Evolutionary conservation across 805 yeast species (phyloP).

Genomic region (Ogataea pini): DNA sequence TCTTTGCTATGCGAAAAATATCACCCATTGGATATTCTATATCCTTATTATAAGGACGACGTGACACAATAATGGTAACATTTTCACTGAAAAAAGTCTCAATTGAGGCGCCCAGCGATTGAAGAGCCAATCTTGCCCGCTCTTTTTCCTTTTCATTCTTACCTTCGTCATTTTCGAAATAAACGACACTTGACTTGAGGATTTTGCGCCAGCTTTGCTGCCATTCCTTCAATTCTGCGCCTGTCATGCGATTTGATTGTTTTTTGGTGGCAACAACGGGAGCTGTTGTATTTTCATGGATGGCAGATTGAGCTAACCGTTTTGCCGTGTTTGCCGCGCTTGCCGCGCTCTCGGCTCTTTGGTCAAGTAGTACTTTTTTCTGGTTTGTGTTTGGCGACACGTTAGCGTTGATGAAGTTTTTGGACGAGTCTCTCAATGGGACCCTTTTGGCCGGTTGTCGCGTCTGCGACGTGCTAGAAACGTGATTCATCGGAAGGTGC

Average conservation of each 20-base stretch:
- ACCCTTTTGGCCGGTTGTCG: constrained; percentile 19
- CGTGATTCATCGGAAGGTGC: constrained; percentile 15
- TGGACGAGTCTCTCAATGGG: constrained; percentile 34
- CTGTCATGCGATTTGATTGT: constrained; percentile 31
- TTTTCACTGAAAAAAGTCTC: constrained; percentile 59
- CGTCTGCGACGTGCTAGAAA: constrained; percentile 9
- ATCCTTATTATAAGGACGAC: constrained; percentile 48
- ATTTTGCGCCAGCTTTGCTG: constrained; percentile 60
- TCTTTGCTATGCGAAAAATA: constrained; percentile 62
- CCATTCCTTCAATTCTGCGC: constrained; percentile 53
- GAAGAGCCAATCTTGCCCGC: constrained; percentile 36
- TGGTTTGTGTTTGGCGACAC: constrained; percentile 21
- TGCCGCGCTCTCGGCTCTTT: constrained; percentile 22
- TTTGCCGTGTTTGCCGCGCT: neutral
- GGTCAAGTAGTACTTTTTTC: constrained; percentile 22
- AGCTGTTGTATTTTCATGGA: constrained; percentile 1
- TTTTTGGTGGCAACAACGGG: constrained; percentile 12
- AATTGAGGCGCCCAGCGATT: constrained; percentile 54
- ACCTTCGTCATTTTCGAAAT: constrained; percentile 50
- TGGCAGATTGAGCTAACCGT: neutral
- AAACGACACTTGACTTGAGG: constrained; percentile 56
- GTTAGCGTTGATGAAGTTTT: constrained; percentile 27
- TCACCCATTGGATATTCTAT: constrained; percentile 54
- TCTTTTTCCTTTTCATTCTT: constrained; percentile 37
- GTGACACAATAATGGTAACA: constrained; percentile 77